A percentile compares a stretch with the other conserved stretches of the same genome.
These are phyloP conservation scores for Apiotrichum gamsii DNA, from an alignment of 1,284 basidiomycete species.

Conservation along the genomic window DNA sequence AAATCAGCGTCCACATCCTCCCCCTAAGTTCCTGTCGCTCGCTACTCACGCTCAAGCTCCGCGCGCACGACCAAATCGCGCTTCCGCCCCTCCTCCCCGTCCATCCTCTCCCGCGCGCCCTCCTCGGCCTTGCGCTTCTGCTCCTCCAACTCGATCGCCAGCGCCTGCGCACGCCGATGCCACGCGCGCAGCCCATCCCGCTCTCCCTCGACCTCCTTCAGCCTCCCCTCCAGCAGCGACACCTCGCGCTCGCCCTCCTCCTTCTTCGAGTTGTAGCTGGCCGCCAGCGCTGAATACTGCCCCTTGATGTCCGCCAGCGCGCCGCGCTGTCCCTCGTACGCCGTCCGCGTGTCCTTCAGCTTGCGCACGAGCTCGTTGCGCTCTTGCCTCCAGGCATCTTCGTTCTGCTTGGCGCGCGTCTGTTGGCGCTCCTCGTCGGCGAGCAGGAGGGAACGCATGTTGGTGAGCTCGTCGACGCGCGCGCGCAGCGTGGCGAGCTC, in stretches of 20 bases:
- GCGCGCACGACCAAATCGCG: slow-evolving; percentile 28
- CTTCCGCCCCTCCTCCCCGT: slow-evolving; percentile 20
- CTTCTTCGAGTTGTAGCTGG: slow-evolving; percentile 13
- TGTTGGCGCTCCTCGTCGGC: slow-evolving; percentile 26
- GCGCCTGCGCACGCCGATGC: slow-evolving; percentile 32
- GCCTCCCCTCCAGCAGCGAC: slow-evolving; percentile 17
- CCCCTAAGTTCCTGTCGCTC: too few species aligned
- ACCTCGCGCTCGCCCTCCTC: slow-evolving; percentile 21
- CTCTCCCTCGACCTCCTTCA: slow-evolving; percentile 32
- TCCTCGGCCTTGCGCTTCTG: slow-evolving; percentile 26
- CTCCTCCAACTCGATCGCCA: slow-evolving; percentile 42
- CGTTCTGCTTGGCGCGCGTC: slow-evolving; percentile 18
- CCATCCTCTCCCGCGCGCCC: slow-evolving; percentile 13
- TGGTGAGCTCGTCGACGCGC: slow-evolving; percentile 25
- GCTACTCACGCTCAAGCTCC: slow-evolving; percentile 40
- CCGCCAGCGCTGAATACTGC: slow-evolving; percentile 19
- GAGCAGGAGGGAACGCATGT: slow-evolving; percentile 23
- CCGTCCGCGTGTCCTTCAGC: not conserved
- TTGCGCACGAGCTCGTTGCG: slow-evolving; percentile 8
- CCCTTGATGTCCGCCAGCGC: slow-evolving; percentile 15
- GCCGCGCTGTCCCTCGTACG: slow-evolving; percentile 1
- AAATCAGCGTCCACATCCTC: not conserved
- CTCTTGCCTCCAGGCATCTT: slow-evolving; percentile 28
- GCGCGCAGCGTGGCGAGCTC: slow-evolving; percentile 25
- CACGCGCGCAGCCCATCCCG: slow-evolving; percentile 26